Base-by-base conservation (phyloP, 768 basidiomycete genomes). In the Pleurotus djamor region DNA sequence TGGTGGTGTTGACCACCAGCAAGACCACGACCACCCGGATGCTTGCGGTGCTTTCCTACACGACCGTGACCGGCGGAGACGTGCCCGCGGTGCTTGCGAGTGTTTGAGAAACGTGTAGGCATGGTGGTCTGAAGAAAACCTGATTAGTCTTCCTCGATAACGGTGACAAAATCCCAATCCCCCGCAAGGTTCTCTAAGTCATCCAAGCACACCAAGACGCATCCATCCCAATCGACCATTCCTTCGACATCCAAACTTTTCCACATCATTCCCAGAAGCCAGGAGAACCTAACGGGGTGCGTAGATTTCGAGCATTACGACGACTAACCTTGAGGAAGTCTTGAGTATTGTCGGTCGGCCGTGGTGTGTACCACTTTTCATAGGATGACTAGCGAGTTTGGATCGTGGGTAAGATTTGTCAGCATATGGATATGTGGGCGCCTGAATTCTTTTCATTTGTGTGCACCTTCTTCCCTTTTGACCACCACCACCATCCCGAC, bases 1-100 rank as follows among this genome's bases (percentile, higher is more conserved):
- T 99, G 97, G 84, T 99, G 97, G 81, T 98, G 96, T 80, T 88
- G 83, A 87, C 97, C 97, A 94, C 97, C 97, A 81, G 94, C 94
- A 72, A 98, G 92, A 97, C 97, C 97, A 79, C 97, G 94, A 92
- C 97, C 97, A 82, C 97, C 97, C 59, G 97, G 97, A 75, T 98
- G 96, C 79, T 98, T 98, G 77, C 97, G 92, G 87, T 99, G 97
- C 87, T 98, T 98, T 68, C 97, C 97, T 72, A 99, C 93, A 91
- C 97, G 96, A 76, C 97, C 97, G 79, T 98, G 91, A 82, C 97
- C 97, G 74, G 96, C 95, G 67, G 96, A 99, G 69, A 99, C 96
- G 83, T 98, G 96, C 70, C 96, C 96, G 72, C 96, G 88, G 81
- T 97, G 96, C 82, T 99, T 99, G 81, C 96, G 90, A 78, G 96